Percentiles rank a stretch among this genome's conserved stretches.
Evolutionary conservation across 192 early-diverging fungal species (phyloP).

Genomic region (Lunasporangiospora selenospora): DNA sequence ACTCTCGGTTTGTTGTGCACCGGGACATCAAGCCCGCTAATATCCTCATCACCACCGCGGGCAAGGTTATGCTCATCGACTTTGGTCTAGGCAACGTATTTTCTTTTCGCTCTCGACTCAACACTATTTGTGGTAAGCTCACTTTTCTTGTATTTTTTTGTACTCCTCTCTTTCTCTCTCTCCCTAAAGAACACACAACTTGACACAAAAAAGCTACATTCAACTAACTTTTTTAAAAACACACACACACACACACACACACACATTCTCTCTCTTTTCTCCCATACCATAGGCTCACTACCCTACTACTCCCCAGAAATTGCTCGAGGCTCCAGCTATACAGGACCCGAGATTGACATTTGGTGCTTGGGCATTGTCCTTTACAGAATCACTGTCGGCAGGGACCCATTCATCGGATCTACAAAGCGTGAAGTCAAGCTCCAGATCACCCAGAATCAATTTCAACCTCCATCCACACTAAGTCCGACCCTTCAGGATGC

Average conservation of each 20-base stretch:
- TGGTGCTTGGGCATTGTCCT: constrained; percentile 95
- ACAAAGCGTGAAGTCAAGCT: constrained; percentile 60
- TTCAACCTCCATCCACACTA: constrained; percentile 47
- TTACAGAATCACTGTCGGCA: constrained; percentile 77
- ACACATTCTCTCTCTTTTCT: too few species aligned
- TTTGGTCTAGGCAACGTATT: constrained; percentile 92
- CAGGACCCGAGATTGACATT: constrained; percentile 93
- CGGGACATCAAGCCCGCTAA: constrained; percentile 90
- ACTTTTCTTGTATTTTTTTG: not conserved
- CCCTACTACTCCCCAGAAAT: constrained; percentile 93
- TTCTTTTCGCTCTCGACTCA: constrained; percentile 66
- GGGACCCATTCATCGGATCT: constrained; percentile 58
- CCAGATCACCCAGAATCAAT: constrained; percentile 51
- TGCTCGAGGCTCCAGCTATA: constrained; percentile 87
- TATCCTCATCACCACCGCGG: constrained; percentile 77
- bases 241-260: too few species aligned
- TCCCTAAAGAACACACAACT: too few species aligned
- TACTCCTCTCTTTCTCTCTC: not conserved
- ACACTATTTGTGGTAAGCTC: constrained; percentile 85
- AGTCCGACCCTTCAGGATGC: constrained; percentile 51
- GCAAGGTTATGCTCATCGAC: constrained; percentile 85
- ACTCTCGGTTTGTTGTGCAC: constrained; percentile 78
- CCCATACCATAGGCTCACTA: constrained; percentile 68
- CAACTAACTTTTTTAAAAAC: not conserved
- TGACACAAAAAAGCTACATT: too few species aligned